A percentile compares a stretch with the other conserved stretches of the same genome.
These are phyloP conservation scores for Davidsoniella virescens DNA, from an alignment of 2,329 filamentous ascomycete genomes.

Conservation along the genomic window DNA sequence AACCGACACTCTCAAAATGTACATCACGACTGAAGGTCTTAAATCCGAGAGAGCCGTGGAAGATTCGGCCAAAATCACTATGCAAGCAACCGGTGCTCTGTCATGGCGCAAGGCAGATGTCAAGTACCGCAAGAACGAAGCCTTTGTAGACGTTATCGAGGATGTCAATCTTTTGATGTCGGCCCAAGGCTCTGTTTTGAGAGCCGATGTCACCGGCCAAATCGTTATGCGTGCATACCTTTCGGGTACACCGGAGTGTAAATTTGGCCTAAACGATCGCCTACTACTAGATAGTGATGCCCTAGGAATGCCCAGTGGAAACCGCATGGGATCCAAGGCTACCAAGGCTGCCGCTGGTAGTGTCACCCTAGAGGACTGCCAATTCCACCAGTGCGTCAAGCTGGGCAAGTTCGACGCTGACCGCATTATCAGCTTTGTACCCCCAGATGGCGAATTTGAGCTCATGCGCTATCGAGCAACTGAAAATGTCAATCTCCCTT, in stretches of 20 bases:
- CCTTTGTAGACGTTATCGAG: constrained; percentile 97
- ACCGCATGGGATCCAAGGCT: constrained; percentile 66
- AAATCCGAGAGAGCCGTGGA: constrained; percentile 76
- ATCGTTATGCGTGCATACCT: constrained; percentile 98
- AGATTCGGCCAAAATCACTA: constrained; percentile 94
- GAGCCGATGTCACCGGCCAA: constrained; percentile 90
- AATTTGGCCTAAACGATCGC: constrained; percentile 93
- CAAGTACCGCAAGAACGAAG: constrained; percentile 98
- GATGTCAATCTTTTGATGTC: constrained; percentile 98
- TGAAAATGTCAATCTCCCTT: constrained; percentile 95
- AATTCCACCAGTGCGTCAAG: constrained; percentile 98
- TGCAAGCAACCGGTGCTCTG: constrained; percentile 93
- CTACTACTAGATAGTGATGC: constrained; percentile 69
- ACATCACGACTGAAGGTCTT: constrained; percentile 97
- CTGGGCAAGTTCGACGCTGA: constrained; percentile 93
- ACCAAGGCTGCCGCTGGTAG: constrained; percentile 91
- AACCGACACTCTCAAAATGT: constrained; percentile 98
- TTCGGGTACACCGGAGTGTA: constrained; percentile 92
- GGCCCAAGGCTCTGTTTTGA: constrained; percentile 84
- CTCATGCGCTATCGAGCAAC: constrained; percentile 97
- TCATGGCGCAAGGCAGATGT: constrained; percentile 96
- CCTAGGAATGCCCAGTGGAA: constrained; percentile 37
- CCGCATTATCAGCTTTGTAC: constrained; percentile 91
- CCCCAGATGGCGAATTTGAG: constrained; percentile 94
- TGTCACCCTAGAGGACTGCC: constrained; percentile 92